Conservation (phyloP, 345 rosid genomes). For the Nephelium lappaceum region DNA sequence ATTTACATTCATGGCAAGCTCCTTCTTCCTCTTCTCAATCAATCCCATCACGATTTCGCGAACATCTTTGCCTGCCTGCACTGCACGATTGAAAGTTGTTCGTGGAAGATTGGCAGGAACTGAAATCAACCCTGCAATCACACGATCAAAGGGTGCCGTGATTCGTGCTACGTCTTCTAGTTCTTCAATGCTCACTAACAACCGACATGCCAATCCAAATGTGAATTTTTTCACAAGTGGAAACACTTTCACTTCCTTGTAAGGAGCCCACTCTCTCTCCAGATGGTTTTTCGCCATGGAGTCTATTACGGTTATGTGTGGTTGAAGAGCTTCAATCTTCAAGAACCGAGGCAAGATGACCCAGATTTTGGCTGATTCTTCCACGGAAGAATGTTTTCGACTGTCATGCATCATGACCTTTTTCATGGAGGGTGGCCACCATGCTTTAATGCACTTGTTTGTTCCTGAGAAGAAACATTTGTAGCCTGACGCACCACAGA, state of each 20-base stretch:
- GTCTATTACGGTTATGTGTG: slow-evolving; percentile 35
- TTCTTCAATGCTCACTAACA: slow-evolving; percentile 30
- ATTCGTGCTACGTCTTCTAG: slow-evolving; percentile 1
- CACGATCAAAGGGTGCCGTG: slow-evolving; percentile 23
- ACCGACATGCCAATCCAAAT: slow-evolving; percentile 32
- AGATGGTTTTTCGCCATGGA: slow-evolving; percentile 34
- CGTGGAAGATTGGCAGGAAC: slow-evolving; percentile 38
- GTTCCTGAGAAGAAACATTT: slow-evolving; percentile 34
- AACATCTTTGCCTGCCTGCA: slow-evolving; percentile 28
- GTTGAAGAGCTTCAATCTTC: slow-evolving; percentile 26
- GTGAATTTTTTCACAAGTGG: slow-evolving; percentile 33
- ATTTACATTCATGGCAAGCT: slow-evolving; percentile 10
- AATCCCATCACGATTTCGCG: slow-evolving; percentile 13
- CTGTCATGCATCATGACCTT: slow-evolving; percentile 22
- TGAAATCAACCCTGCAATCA: slow-evolving; percentile 30
- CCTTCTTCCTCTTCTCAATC: slow-evolving; percentile 30
- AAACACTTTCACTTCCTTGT: slow-evolving; percentile 28
- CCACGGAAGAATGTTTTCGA: slow-evolving; percentile 8
- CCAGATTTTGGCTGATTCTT: slow-evolving; percentile 16
- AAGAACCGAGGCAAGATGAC: slow-evolving; percentile 28
- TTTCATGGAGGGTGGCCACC: slow-evolving; percentile 38
- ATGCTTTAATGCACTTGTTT: slow-evolving; percentile 29
- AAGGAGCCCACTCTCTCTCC: slow-evolving; percentile 24
- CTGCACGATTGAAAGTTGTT: slow-evolving; percentile 24
- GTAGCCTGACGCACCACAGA: slow-evolving; percentile 34